Evolutionary conservation across 2,329 filamentous ascomycete species (phyloP), one percentile per base, ranked within the genome.

Genomic region (Calonectria honghensis): DNA sequence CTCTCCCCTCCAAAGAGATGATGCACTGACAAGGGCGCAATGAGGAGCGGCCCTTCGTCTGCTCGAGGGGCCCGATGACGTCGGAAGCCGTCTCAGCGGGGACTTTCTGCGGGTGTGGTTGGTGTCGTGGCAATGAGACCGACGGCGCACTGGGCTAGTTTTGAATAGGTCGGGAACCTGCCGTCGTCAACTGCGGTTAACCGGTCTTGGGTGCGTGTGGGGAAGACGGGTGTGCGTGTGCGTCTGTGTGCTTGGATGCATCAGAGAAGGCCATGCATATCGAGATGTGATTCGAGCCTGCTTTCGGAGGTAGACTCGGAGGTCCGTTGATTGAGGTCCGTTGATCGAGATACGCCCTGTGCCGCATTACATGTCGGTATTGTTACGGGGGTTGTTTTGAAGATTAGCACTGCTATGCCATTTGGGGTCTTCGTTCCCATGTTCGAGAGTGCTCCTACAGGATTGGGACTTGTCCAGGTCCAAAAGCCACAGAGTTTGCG

Each of bases 241-340:
- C 32, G 32, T 35, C 7, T 11, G 32, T 35, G 32, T 35, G 31
- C 29, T 65, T 48, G 24, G 29, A 50, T 32, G 61, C 29, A 65
- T 41, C 61, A 20, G 24, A 31, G 29, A 48, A n/a, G 39, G 29
- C 61, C 41, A 61, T 70, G 66, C 66, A 54, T 35, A 37, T 51
- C 31, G 48, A 37, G 48, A 51, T 29, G 48, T 54, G 64, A 54
- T 50, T 67, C 48, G 35, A 45, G 57, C 32, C 35, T 29, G 41
- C 52, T 57, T 41, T 70, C 68, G 68, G 68, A 59, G 68, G 59
- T 54, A 70, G 68, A 70, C 68, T 70, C 68, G 59, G 68, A 70
- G n/a, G n/a, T 64, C 68, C 35, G 59, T 70, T 70, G 24, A 31
- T 41, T 27, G 20, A 50, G 57, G 52, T 61, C 24, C 24, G 59